phyloP scores from a whole-genome alignment of 441 rosid genomes.

The Daphne laureola region DNA sequence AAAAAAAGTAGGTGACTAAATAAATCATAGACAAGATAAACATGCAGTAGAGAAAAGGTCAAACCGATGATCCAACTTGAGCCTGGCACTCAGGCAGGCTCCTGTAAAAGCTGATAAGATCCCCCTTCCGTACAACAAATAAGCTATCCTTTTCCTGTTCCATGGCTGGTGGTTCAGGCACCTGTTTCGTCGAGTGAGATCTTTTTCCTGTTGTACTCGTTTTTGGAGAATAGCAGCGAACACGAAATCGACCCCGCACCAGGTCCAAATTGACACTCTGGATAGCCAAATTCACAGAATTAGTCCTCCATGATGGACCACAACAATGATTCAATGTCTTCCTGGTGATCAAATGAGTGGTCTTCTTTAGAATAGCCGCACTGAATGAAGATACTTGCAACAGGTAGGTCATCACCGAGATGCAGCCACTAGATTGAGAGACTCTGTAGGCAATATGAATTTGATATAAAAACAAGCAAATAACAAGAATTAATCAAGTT shows the following conservation, averaged over 20 bases:
- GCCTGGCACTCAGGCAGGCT: conserved; percentile 64
- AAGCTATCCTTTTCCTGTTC: conserved; percentile 62
- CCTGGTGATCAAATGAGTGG: conserved; percentile 25
- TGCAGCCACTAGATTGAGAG: conserved; percentile 11
- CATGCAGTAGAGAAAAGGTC: conserved; percentile 4
- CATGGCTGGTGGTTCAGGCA: conserved; percentile 19
- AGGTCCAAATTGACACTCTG: conserved; percentile 24
- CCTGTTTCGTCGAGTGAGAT: conserved; percentile 19
- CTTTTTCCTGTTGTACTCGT: conserved; percentile 21
- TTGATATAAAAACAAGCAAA: no score
- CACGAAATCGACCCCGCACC: conserved; percentile 20
- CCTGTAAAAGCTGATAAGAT: conserved; percentile 65
- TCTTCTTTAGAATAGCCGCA: conserved; percentile 41
- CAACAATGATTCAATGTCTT: conserved; percentile 24
- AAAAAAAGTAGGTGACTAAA: background rate
- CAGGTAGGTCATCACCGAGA: conserved; percentile 51
- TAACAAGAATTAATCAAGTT: no score
- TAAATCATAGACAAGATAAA: background rate
- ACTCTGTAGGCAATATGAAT: conserved; percentile 2
- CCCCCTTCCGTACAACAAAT: conserved; percentile 86
- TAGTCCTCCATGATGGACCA: conserved; percentile 21
- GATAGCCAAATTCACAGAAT: conserved; percentile 20
- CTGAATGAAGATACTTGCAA: conserved; percentile 53
- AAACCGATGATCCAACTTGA: conserved; percentile 84
- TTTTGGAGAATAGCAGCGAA: conserved; percentile 44